Conservation (phyloP, 371 early-diverging fungal species). For the Mucor plumbeus region DNA sequence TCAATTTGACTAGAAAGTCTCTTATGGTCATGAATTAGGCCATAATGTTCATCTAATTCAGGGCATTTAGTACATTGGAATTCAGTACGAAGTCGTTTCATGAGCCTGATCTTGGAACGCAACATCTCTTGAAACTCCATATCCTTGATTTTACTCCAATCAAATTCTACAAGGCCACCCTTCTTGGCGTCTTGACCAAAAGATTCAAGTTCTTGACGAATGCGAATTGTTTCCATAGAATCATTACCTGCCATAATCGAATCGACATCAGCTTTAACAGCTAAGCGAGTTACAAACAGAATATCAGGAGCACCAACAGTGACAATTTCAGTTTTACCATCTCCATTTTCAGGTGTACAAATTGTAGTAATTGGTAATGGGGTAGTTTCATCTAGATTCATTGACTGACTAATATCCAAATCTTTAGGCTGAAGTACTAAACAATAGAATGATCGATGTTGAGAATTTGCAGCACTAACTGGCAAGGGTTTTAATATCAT, state of each 20-base stretch:
- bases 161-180: slow-evolving; percentile 58
- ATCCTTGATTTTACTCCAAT: slow-evolving; percentile 80
- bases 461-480: slow-evolving; percentile 27
- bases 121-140: slow-evolving; percentile 83
- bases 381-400: slow-evolving; percentile 37
- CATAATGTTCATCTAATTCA: slow-evolving; percentile 79
- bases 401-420: slow-evolving; percentile 18
- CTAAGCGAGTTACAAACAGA: slow-evolving; percentile 61
- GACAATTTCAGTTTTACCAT: slow-evolving; percentile 54
- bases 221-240: slow-evolving; percentile 49
- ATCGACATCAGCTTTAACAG: slow-evolving; percentile 52
- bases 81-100: slow-evolving; percentile 43
- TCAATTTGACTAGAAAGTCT: slow-evolving; percentile 72
- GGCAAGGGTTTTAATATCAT: slow-evolving; percentile 63
- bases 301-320: slow-evolving; percentile 69
- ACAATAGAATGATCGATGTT: slow-evolving; percentile 56
- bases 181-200: slow-evolving; percentile 58
- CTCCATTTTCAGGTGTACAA: slow-evolving; percentile 50
- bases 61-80: slow-evolving; percentile 88
- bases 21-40: slow-evolving; percentile 70
- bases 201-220: slow-evolving; percentile 57
- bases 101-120: slow-evolving; percentile 51
- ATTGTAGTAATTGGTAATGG: slow-evolving; percentile 73
- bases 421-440: slow-evolving; percentile 46
- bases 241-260: slow-evolving; percentile 52